Percentiles rank a stretch among this genome's conserved stretches.
Conservation (phyloP, 495 filamentous ascomycete genomes). For the Podospora pseudocomata region DNA sequence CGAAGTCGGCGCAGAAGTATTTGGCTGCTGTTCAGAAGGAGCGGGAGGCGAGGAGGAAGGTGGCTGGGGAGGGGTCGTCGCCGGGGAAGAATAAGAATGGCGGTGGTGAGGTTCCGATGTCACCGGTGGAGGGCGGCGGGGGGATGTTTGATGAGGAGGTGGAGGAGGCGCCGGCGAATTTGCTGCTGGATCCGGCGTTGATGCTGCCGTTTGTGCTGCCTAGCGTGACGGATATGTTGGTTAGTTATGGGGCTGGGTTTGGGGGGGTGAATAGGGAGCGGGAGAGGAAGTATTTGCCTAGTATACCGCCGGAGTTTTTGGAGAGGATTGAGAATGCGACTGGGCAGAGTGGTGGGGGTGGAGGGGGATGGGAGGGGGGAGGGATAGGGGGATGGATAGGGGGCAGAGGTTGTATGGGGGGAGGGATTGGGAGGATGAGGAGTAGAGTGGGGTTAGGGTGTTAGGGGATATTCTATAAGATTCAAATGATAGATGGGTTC, state of each 20-base stretch:
- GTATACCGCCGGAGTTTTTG: conserved; percentile 88
- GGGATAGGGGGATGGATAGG: conserved; percentile 26
- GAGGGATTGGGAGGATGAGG: conserved; percentile 51
- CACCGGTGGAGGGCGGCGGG: background rate
- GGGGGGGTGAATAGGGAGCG: conserved; percentile 88
- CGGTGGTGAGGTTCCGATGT: conserved; percentile 10
- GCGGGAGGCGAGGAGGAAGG: conserved; percentile 52
- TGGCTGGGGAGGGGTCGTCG: conserved; percentile 36
- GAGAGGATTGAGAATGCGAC: conserved; percentile 70
- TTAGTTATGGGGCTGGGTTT: conserved; percentile 91
- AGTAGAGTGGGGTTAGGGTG: conserved; percentile 13
- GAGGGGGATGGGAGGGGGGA: conserved; percentile 26
- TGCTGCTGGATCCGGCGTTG: conserved; percentile 82
- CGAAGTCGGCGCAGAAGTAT: conserved; percentile 82
- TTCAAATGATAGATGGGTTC: too few relatives aligned
- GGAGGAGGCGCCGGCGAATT: conserved; percentile 58
- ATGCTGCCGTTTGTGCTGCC: conserved; percentile 94
- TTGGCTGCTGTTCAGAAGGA: conserved; percentile 77
- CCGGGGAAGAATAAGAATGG: conserved; percentile 24
- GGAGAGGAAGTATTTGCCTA: conserved; percentile 94
- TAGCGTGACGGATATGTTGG: conserved; percentile 94
- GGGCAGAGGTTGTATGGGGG: conserved; percentile 41
- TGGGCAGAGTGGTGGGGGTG: conserved; percentile 25
- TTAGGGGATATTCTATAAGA: background rate
- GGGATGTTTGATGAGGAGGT: conserved; percentile 47